Base-by-base conservation (phyloP, 1,284 basidiomycete genomes). In the Athelia psychrophila region DNA sequence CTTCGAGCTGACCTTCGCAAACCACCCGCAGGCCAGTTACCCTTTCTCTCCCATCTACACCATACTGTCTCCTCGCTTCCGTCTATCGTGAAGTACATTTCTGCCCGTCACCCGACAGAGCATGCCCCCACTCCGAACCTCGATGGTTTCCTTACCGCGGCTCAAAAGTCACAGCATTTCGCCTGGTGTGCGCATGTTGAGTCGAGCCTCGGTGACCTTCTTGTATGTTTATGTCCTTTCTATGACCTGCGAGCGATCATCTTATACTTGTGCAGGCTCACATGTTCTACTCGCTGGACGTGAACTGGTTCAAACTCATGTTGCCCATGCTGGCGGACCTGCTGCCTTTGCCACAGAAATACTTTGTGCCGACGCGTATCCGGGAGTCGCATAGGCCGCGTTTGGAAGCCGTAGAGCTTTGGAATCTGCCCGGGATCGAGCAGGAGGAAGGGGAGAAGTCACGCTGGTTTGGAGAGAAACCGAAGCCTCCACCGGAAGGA, bases 141-240 rank as follows among this genome's bases (percentile, higher is more conserved):
- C 24, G 83, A 88, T 61, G 69, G 61, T 6, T 61, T 67, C 23
- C 67, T 88, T 13, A 72, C 58, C 48, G 50, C 64, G 10, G 54
- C 61, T 5, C 77, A 88, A 59, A 75, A 66, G 47, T 75, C 86
- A 0, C 75, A 83, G 59, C 69, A 68, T 44, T 71, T 71, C 0
- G 87, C 88, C 3, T 84, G 87, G 76, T 71, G 73, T 46, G 74
- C 84, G 3, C 84, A 89, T 62, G 70, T 83, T 19, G 80, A 88
- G 57, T 69, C 82, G n/a, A 71, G 81, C 50, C 65, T 91, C 47
- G 86, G 87, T 23, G 82, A 89, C 62, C 62, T 90, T 2, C 74
- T 88, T 51, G 86, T 91, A 63, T 59, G 86, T 74, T 19, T 46
- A n/a, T 25, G 33, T 44, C 22, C 15, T 36, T 51, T 44, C 35